Evolutionary conservation across 164 flowering plant species (phyloP).

Genomic region (Stephania cephalantha): DNA sequence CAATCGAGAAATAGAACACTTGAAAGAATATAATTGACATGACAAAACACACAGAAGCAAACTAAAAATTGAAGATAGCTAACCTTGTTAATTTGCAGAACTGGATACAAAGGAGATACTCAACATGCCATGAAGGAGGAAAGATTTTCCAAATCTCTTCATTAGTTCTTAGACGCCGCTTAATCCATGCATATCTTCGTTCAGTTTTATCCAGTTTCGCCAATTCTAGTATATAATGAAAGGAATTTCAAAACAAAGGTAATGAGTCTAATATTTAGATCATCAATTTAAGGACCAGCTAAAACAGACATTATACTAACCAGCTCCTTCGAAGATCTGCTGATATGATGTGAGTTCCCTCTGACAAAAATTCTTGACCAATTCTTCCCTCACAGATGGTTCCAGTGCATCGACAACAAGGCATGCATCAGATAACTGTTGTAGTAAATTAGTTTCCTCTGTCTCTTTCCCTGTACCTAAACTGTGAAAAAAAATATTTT

Average conservation of each 20-base stretch:
- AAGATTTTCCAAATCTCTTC: constrained; percentile 98
- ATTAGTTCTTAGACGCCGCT: constrained; percentile 90
- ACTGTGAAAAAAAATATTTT: constrained; percentile 35
- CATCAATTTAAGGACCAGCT: neutral
- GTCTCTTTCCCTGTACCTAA: constrained; percentile 96
- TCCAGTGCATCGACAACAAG: constrained; percentile 98
- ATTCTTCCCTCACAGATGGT: constrained; percentile 94
- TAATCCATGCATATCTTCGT: constrained; percentile 97
- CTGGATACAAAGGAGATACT: constrained; percentile 85
- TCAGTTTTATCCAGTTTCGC: constrained; percentile 96
- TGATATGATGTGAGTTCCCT: constrained; percentile 91
- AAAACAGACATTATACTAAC: constrained; percentile 32
- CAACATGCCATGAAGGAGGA: constrained; percentile 90
- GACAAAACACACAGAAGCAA: neutral
- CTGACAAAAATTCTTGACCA: constrained; percentile 87
- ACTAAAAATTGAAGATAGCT: constrained; percentile 7
- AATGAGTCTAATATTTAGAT: neutral
- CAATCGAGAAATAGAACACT: neutral
- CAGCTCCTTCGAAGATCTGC: constrained; percentile 99
- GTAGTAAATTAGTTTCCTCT: constrained; percentile 79
- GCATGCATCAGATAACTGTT: constrained; percentile 95
- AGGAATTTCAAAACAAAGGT: neutral
- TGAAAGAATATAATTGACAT: neutral
- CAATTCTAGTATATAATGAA: constrained; percentile 40
- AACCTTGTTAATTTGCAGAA: constrained; percentile 98